Percentiles rank a stretch among this genome's conserved stretches.
Conservation (phyloP, 495 filamentous ascomycete genomes). For the Annulohypoxylon stygium region DNA sequence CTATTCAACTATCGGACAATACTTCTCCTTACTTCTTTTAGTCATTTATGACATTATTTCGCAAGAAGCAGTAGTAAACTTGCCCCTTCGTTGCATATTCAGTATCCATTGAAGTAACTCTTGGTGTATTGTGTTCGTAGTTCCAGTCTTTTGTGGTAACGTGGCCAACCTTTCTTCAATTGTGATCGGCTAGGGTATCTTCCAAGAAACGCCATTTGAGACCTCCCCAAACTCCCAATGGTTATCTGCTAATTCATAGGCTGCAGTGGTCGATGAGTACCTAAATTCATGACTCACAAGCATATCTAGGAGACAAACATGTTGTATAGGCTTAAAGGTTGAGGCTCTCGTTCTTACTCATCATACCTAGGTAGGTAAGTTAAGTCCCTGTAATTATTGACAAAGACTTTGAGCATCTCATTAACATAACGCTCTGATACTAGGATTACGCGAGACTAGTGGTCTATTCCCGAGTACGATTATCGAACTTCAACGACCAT, state of each 20-base stretch:
- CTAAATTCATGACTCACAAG: not conserved
- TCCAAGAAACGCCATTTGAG: not conserved
- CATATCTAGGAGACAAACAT: not conserved
- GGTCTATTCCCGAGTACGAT: not conserved
- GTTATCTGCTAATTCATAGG: not conserved
- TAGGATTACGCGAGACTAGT: not conserved
- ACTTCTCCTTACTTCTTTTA: not conserved
- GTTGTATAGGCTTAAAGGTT: not conserved
- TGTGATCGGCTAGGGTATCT: slow-evolving; percentile 13
- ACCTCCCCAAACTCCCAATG: not conserved
- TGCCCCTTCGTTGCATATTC: slow-evolving; percentile 21
- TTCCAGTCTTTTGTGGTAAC: not conserved
- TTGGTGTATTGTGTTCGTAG: not conserved
- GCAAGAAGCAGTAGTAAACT: slow-evolving; percentile 15
- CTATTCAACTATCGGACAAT: slow-evolving; percentile 11
- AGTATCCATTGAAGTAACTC: not conserved
- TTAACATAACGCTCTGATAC: not conserved
- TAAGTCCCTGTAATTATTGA: not conserved
- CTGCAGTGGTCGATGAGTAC: not conserved
- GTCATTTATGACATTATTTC: slow-evolving; percentile 11
- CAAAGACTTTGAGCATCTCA: not conserved
- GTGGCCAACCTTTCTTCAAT: not conserved
- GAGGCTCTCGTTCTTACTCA: not conserved
- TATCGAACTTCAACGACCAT: slow-evolving; percentile 42
- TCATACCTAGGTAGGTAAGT: not conserved